Conservation (phyloP, 2,329 filamentous ascomycete genomes). For the Leptoxyphium fumago region DNA sequence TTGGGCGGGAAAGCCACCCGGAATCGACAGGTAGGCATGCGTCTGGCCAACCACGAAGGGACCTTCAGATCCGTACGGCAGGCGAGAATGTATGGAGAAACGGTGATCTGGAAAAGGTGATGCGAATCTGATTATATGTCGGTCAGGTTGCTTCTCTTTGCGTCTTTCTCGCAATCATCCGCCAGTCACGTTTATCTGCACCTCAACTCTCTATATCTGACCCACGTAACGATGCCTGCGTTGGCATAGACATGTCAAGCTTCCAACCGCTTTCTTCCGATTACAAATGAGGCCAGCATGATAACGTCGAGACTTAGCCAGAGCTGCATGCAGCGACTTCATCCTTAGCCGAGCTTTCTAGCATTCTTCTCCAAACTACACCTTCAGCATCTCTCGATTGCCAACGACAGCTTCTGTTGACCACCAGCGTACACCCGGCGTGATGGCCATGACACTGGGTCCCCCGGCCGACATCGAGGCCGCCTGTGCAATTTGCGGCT, state of each 20-base stretch:
- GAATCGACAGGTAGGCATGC: background rate
- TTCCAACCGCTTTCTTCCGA: background rate
- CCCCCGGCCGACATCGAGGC: constrained; percentile 11
- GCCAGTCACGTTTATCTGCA: background rate
- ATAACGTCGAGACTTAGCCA: background rate
- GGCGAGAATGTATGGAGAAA: too few relatives aligned
- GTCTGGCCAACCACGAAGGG: background rate
- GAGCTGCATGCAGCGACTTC: background rate
- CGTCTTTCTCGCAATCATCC: background rate
- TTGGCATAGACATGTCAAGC: background rate
- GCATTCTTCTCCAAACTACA: too few relatives aligned
- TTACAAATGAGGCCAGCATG: background rate
- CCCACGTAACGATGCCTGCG: background rate
- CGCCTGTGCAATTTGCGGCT: constrained; percentile 23
- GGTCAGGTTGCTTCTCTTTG: too few relatives aligned
- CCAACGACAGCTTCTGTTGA: too few relatives aligned
- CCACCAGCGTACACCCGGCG: background rate
- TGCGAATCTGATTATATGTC: too few relatives aligned
- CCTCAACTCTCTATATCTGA: background rate
- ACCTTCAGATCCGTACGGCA: too few relatives aligned
- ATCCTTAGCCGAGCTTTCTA: background rate
- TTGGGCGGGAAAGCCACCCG: too few relatives aligned
- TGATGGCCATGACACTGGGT: background rate
- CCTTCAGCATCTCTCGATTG: too few relatives aligned
- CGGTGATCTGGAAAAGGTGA: too few relatives aligned